Evolutionary conservation across 805 yeast species (phyloP).

Genomic region (Deakozyma indianensis): DNA sequence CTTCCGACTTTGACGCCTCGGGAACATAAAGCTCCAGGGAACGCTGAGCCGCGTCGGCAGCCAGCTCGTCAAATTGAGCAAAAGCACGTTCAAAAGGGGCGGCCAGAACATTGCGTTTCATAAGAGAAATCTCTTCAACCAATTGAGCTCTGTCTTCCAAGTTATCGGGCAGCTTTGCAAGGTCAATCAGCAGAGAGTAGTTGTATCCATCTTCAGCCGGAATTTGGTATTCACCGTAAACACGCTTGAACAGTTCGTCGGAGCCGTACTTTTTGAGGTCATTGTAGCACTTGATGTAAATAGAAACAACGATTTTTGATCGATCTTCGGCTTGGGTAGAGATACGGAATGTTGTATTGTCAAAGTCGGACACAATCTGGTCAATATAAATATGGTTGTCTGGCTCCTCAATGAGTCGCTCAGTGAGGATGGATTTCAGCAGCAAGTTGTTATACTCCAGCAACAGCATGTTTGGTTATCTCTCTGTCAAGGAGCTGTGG

Average conservation of each 20-base stretch:
- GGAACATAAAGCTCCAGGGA: conserved; percentile 27
- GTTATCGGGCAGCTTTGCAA: conserved; percentile 26
- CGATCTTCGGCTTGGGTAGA: conserved; percentile 51
- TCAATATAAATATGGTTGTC: conserved; percentile 38
- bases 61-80: conserved; percentile 55
- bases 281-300: conserved; percentile 61
- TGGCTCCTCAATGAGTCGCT: conserved; percentile 39
- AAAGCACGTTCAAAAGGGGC: conserved; percentile 89
- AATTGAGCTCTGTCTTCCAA: conserved; percentile 36
- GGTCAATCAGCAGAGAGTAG: conserved; percentile 58
- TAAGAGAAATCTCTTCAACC: conserved; percentile 50
- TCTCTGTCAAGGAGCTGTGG: not conserved
- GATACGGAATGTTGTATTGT: conserved; percentile 85
- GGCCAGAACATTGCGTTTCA: conserved; percentile 80
- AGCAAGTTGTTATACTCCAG: conserved; percentile 74
- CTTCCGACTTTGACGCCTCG: conserved; percentile 34
- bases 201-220: conserved; percentile 69
- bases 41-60: conserved; percentile 25
- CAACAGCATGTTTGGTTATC: conserved; percentile 47
- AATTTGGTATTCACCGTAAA: conserved; percentile 34
- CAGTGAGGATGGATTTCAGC: conserved; percentile 65
- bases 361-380: conserved; percentile 87
- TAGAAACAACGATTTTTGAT: conserved; percentile 47
- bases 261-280: conserved; percentile 57
- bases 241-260: conserved; percentile 26